Base-by-base conservation (phyloP, 305 asterid species). In the Salvia sclarea region DNA sequence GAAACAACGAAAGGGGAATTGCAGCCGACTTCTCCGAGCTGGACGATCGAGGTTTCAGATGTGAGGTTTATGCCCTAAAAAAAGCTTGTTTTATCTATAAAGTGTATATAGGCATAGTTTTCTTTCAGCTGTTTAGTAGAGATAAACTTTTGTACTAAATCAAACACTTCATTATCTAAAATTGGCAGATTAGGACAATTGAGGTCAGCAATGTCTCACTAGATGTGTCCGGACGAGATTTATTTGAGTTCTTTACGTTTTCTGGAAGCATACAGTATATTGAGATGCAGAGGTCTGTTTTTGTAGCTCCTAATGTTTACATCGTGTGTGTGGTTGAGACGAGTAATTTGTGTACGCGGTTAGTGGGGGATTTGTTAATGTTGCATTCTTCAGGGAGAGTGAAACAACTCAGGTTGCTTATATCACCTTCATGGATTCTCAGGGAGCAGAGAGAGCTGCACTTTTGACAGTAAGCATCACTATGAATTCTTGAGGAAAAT, bases 401-500 rank as follows among this genome's bases (percentile, higher is more conserved):
- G 84, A 83, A 60, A 68, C 77, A n/a, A 71, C 81, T 64, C 83
- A 75, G 62, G 64, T 31, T 61, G 83, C 86, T 20, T 82, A 67
- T 71, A 78, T 86, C 40, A 83, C 87, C 75, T 86, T 79, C 81
- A 72, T 48, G 48, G 80, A 80, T 58, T 68, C 88, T 35, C 80
- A 78, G 65, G 89, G 84, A 38, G 87, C 83, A 52, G 82, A 82
- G 25, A 78, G 82, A 25, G 87, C 89, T 40, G 37, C 82, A 60
- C 77, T 86, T 57, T 73, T 83, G 76, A 76, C 89, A 14, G 89
- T 83, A 76, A 20, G 82, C 55, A 56, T 53, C 12, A 11, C 33
- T 47, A 16, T 18, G 16, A 16, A 17, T 9, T 33, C 16, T 14
- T 8, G 12, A 16, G 25, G 41, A 25, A 44, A 44, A 44, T 47